Conservation (phyloP, 2,329 filamentous ascomycete species). For the Trichoderma hamatum region DNA sequence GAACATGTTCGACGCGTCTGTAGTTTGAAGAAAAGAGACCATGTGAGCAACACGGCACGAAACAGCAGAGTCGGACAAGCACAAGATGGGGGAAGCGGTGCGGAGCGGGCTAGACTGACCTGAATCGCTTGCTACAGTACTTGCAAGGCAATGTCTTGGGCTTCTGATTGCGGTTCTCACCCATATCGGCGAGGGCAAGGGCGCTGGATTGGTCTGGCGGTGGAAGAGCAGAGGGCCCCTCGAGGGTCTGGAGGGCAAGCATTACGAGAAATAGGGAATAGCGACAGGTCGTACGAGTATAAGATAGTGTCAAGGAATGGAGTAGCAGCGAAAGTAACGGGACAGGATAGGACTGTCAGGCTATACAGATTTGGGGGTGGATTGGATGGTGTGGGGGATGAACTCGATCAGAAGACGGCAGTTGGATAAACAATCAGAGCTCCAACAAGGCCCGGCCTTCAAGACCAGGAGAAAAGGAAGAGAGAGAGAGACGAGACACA, state of each 20-base stretch:
- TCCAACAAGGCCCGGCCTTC: neutral
- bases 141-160: constrained; percentile 65
- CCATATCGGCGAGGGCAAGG: constrained; percentile 48
- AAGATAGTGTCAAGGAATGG: constrained; percentile 13
- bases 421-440: constrained; percentile 12
- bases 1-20: constrained; percentile 66
- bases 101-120: constrained; percentile 47
- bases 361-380: constrained; percentile 14
- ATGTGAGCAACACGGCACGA: constrained; percentile 31
- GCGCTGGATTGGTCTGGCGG: constrained; percentile 31
- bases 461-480: neutral
- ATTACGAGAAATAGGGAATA: constrained; percentile 43
- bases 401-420: constrained; percentile 5
- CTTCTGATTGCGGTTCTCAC: constrained; percentile 59
- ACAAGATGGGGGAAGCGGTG: neutral
- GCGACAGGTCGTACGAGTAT: constrained; percentile 26
- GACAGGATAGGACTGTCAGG: constrained; percentile 7
- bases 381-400: constrained; percentile 17
- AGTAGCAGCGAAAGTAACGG: constrained; percentile 4
- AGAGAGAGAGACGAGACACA: constrained; percentile 12
- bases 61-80: constrained; percentile 19
- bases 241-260: constrained; percentile 58
- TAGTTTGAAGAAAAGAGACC: constrained; percentile 15
- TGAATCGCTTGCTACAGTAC: constrained; percentile 65
- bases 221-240: constrained; percentile 46